A percentile compares a stretch with the other conserved stretches of the same genome.
These are phyloP conservation scores for Penicillium sp. DNA, from an alignment of 2,329 filamentous ascomycete species.

Conservation along the genomic window DNA sequence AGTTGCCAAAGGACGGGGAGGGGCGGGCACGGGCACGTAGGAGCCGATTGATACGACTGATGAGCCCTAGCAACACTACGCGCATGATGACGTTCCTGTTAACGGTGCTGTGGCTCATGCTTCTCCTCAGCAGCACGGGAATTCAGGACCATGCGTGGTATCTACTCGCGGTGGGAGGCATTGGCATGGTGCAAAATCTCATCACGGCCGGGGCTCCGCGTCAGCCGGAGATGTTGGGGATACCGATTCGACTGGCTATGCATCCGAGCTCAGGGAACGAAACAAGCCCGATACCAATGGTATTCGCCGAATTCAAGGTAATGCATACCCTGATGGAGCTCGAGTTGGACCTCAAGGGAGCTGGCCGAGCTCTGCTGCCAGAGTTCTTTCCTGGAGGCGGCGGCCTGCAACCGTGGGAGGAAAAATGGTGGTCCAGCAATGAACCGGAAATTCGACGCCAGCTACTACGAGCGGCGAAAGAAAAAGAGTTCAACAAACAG, in stretches of 20 bases:
- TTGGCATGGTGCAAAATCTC: constrained; percentile 20
- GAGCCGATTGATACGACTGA: not conserved
- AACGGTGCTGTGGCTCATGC: constrained; percentile 38
- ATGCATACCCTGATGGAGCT: constrained; percentile 1
- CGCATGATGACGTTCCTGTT: not conserved
- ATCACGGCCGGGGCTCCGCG: not conserved
- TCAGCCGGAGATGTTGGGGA: not conserved
- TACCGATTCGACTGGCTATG: not conserved
- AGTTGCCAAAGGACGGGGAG: not conserved
- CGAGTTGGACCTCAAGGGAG: not conserved
- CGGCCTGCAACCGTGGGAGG: not conserved
- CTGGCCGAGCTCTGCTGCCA: not conserved
- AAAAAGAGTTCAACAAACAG: constrained; percentile 1
- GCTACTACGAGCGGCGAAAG: not conserved
- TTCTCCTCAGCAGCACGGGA: constrained; percentile 44
- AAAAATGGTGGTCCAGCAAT: constrained; percentile 1
- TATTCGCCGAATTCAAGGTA: not conserved
- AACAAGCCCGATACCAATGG: not conserved
- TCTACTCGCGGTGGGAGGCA: constrained; percentile 42
- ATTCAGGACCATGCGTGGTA: constrained; percentile 44
- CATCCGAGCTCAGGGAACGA: not conserved
- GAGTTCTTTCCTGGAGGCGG: not conserved
- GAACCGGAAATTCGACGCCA: not conserved
- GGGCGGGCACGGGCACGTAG: not conserved
- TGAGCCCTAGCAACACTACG: constrained; percentile 6